phyloP scores from a whole-genome alignment of 2,329 filamentous ascomycete genomes.

The Ophiostoma novo-ulmi region DNA sequence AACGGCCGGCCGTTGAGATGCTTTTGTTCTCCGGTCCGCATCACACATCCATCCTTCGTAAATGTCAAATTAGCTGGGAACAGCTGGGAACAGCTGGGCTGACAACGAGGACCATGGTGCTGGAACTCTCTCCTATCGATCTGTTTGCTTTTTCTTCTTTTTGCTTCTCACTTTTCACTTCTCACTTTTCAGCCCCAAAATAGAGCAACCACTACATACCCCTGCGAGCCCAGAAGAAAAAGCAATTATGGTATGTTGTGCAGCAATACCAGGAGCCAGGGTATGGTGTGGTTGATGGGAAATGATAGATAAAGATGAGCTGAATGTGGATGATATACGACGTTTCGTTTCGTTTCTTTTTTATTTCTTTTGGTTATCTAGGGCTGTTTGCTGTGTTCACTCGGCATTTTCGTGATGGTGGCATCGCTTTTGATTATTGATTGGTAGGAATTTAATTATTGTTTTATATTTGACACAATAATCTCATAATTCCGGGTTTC shows the following conservation, averaged over 20 bases:
- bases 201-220: neutral
- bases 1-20: neutral
- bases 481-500: too few relatives aligned
- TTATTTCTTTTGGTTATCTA: neutral
- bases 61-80: neutral
- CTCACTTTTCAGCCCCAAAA: neutral
- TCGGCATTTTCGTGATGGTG: neutral
- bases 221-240: neutral
- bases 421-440: too few relatives aligned
- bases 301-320: neutral
- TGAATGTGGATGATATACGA: neutral
- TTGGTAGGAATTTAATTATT: too few relatives aligned
- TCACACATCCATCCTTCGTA: neutral
- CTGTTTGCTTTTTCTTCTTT: neutral
- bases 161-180: neutral
- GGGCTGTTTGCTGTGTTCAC: neutral
- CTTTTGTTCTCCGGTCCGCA: neutral
- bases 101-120: neutral
- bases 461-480: too few relatives aligned
- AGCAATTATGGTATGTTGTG: constrained; percentile 10
- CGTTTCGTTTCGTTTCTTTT: neutral
- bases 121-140: neutral
- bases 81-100: neutral
- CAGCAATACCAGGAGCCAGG: neutral
- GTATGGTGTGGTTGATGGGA: neutral